These are phyloP conservation scores for Lyophyllum decastes DNA, from an alignment of 768 basidiomycete species.

Conservation along the genomic window DNA sequence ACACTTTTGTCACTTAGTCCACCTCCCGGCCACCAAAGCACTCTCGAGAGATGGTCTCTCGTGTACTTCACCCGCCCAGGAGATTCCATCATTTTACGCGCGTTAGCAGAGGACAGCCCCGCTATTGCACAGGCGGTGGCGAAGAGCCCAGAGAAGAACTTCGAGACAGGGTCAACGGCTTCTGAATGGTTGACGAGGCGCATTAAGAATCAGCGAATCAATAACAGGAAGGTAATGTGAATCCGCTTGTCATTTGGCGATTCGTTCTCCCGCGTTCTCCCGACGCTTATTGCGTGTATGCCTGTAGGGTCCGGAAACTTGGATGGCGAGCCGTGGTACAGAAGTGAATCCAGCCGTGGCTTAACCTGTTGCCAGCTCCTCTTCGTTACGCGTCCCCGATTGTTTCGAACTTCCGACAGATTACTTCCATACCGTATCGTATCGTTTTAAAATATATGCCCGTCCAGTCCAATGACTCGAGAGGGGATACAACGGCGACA, in stretches of 20 bases:
- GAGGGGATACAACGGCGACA: too few species aligned
- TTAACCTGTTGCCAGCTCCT: too few species aligned
- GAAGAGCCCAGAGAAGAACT: slow-evolving; percentile 37
- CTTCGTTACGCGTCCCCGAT: too few species aligned
- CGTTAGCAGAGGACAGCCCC: slow-evolving; percentile 52
- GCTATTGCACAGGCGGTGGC: slow-evolving; percentile 46
- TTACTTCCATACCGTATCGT: too few species aligned
- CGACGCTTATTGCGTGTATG: neutral
- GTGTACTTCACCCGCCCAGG: slow-evolving; percentile 73
- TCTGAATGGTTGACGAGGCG: slow-evolving; percentile 45
- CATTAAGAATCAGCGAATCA: slow-evolving; percentile 46
- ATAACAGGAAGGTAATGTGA: slow-evolving; percentile 40
- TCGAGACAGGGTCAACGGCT: slow-evolving; percentile 37
- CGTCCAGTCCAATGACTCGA: too few species aligned
- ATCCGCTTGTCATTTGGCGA: neutral
- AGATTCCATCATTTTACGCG: slow-evolving; percentile 48
- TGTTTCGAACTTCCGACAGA: too few species aligned
- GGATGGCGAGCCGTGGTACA: slow-evolving; percentile 48
- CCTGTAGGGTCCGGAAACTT: slow-evolving; percentile 41
- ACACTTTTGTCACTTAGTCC: slow-evolving; percentile 45
- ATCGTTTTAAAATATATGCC: too few species aligned
- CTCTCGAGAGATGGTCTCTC: slow-evolving; percentile 61
- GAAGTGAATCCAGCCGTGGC: slow-evolving; percentile 21
- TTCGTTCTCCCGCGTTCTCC: neutral
- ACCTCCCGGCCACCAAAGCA: slow-evolving; percentile 58